Base-by-base conservation (phyloP, 805 yeast species). In the Candida hispaniensis region DNA sequence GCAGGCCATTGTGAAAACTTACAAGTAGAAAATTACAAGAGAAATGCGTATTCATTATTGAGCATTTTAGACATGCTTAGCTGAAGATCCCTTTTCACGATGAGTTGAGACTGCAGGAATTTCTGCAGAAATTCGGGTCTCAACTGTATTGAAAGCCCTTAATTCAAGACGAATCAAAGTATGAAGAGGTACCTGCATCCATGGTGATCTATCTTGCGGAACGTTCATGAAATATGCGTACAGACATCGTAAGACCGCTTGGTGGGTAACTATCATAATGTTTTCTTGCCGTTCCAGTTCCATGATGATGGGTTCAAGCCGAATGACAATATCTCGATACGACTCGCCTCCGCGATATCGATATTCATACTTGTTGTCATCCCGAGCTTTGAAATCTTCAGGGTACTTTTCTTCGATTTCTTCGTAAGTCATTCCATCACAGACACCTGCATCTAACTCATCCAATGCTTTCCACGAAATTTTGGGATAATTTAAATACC, bases 171-270 rank as follows among this genome's bases (percentile, higher is more conserved):
- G 79, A 50, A 91, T 91, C 54, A 91, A 62, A 0, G 98, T 91
- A 54, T 91, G 99, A 48, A 91, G 63, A 5, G 99, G 99, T 41
- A 91, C 93, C 23, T 93, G 82, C 94, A 91, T 85, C 98, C 98
- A 91, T 4, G 99, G 99, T 40, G 86, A 73, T 55, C 83, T 88
- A 49, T 88, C 95, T 56, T 88, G 97, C 4, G 96, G 95, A 12
- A 91, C 93, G 54, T 91, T 88, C 97, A 91, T 91, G 54, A 86
- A 91, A 58, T 91, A 91, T 6, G 98, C 97, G 58, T 91, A 91
- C 34, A 91, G 76, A 54, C 99, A 91, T 50, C 99, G 71, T 45
- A 91, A 64, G 7, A 91, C 97, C 0, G 97, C 97, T 59, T 91
- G 99, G 56, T 91, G 99, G 3, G 98, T 91, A 26, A 91, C 91